These are phyloP conservation scores for Cladosporium cucumerinum DNA, from an alignment of 2,329 filamentous ascomycete genomes.

Conservation along the genomic window DNA sequence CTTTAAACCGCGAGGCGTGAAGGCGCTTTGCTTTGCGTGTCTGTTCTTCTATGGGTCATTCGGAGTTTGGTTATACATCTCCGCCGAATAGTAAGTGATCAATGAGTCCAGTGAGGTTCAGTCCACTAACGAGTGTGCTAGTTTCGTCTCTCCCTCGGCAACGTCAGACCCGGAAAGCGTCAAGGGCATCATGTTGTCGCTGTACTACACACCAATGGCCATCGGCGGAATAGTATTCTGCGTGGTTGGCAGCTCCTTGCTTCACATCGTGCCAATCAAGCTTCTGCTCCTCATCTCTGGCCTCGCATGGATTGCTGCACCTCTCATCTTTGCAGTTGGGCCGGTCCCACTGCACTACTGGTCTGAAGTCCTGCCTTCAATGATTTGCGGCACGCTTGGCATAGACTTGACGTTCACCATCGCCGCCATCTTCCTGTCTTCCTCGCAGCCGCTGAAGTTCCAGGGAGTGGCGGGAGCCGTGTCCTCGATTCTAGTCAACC, in stretches of 20 bases:
- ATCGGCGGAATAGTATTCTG: constrained; percentile 35
- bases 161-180: constrained; percentile 21
- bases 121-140: constrained; percentile 16
- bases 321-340: constrained; percentile 34
- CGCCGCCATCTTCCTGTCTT: constrained; percentile 32
- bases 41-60: constrained; percentile 38
- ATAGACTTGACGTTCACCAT: constrained; percentile 38
- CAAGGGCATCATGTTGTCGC: constrained; percentile 30
- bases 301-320: constrained; percentile 35
- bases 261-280: constrained; percentile 32
- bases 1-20: constrained; percentile 33
- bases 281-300: constrained; percentile 32
- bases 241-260: constrained; percentile 29
- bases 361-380: constrained; percentile 36
- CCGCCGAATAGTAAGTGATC: constrained; percentile 23
- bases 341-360: constrained; percentile 34
- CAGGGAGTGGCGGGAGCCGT: constrained; percentile 37
- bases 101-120: too few relatives aligned
- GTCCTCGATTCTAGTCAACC: constrained; percentile 35
- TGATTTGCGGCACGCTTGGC: constrained; percentile 36
- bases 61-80: constrained; percentile 34
- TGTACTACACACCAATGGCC: constrained; percentile 37
- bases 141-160: constrained; percentile 15
- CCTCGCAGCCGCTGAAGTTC: constrained; percentile 31
- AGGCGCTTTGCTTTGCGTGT: constrained; percentile 33